A percentile compares a stretch with the other conserved stretches of the same genome.
Evolutionary conservation across 176 grass and related monocot species (phyloP).

Genomic region (Calamus simplicifolius): DNA sequence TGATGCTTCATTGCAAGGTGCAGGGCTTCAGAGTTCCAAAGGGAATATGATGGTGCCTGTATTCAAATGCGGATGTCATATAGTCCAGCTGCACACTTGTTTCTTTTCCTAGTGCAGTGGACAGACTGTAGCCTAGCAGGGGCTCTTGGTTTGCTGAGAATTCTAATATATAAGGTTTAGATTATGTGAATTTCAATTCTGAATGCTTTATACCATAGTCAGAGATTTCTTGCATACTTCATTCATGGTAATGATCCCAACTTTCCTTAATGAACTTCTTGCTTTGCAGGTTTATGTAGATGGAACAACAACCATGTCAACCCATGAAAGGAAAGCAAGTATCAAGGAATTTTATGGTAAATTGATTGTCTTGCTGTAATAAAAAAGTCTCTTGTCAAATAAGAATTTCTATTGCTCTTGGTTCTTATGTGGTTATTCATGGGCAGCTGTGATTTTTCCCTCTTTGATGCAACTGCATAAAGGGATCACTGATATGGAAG

Average conservation of each 20-base stretch:
- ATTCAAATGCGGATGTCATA: constrained; percentile 93
- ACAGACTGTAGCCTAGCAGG: constrained; percentile 87
- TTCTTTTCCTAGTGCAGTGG: constrained; percentile 95
- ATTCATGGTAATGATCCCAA: too few relatives aligned
- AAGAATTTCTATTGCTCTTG: neutral
- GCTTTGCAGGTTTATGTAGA: constrained; percentile 70
- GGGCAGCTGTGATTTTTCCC: constrained; percentile 78
- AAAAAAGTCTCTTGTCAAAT: too few relatives aligned
- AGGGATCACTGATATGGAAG: constrained; percentile 75
- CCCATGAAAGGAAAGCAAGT: constrained; percentile 93
- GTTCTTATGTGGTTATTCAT: constrained; percentile 5
- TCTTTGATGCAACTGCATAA: constrained; percentile 76
- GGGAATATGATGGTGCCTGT: constrained; percentile 82
- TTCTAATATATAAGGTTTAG: constrained; percentile 74
- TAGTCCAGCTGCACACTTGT: constrained; percentile 62
- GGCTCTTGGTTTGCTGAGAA: constrained; percentile 71
- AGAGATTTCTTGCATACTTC: too few relatives aligned
- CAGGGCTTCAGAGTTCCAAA: constrained; percentile 78
- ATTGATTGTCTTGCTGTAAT: neutral
- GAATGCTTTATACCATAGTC: neutral
- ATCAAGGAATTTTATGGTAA: constrained; percentile 90
- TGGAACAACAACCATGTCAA: constrained; percentile 88
- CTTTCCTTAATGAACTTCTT: neutral
- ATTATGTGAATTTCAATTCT: neutral
- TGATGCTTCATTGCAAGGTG: constrained; percentile 3